Evolutionary conservation across 2,329 filamentous ascomycete species (phyloP).

Genomic region (Cryphonectria parasitica): DNA sequence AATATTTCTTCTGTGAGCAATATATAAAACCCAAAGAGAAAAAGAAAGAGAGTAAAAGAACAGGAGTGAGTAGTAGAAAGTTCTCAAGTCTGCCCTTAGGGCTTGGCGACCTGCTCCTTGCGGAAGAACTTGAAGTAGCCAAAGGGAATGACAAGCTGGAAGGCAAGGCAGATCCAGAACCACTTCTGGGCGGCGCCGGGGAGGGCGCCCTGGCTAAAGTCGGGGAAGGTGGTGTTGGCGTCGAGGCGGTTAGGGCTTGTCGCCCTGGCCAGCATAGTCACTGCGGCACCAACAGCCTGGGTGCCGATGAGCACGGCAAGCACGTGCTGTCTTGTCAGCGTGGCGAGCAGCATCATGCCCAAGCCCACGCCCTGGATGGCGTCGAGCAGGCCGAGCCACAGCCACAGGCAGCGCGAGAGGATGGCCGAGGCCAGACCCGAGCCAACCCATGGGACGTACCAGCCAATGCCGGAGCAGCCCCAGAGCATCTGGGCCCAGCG

Average conservation of each 20-base stretch:
- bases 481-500: slow-evolving; percentile 72
- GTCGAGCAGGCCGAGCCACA: slow-evolving; percentile 70
- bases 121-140: slow-evolving; percentile 61
- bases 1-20: background rate
- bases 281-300: slow-evolving; percentile 64
- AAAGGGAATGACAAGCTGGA: slow-evolving; percentile 62
- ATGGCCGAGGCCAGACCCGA: slow-evolving; percentile 57
- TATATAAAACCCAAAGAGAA: slow-evolving; percentile 8
- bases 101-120: slow-evolving; percentile 62
- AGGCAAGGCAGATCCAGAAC: slow-evolving; percentile 65
- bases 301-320: slow-evolving; percentile 63
- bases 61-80: background rate
- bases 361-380: slow-evolving; percentile 68
- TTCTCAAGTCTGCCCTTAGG: slow-evolving; percentile 35
- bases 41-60: slow-evolving; percentile 16
- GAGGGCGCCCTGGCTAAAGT: slow-evolving; percentile 55
- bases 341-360: slow-evolving; percentile 70
- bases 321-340: slow-evolving; percentile 67
- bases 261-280: slow-evolving; percentile 62
- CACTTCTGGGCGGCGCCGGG: slow-evolving; percentile 54
- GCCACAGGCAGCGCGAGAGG: slow-evolving; percentile 62
- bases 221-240: slow-evolving; percentile 65
- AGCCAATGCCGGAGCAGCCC: slow-evolving; percentile 63
- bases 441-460: slow-evolving; percentile 66
- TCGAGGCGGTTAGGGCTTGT: slow-evolving; percentile 64